These are phyloP conservation scores for Russula brevipes DNA, from an alignment of 768 basidiomycete species.

Conservation along the genomic window DNA sequence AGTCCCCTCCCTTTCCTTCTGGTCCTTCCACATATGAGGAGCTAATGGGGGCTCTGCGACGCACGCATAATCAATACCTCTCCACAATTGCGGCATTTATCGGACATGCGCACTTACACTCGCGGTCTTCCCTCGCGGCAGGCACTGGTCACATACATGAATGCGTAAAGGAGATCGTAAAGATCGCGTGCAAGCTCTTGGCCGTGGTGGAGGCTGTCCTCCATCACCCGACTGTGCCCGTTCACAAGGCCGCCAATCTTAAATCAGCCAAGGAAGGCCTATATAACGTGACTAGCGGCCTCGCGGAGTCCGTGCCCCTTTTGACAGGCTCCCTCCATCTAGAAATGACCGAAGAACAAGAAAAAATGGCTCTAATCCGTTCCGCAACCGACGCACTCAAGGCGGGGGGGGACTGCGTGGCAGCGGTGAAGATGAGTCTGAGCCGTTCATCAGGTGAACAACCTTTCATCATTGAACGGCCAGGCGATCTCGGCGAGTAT, in stretches of 20 bases:
- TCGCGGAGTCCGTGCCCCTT: constrained; percentile 80
- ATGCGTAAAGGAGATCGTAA: constrained; percentile 89
- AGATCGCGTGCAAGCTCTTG: constrained; percentile 86
- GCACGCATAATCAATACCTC: constrained; percentile 83
- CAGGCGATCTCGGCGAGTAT: constrained; percentile 43
- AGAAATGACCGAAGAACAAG: constrained; percentile 68
- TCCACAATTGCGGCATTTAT: constrained; percentile 97
- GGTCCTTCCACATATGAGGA: constrained; percentile 67
- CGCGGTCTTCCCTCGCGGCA: constrained; percentile 83
- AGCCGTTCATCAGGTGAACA: constrained; percentile 56
- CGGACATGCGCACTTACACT: constrained; percentile 92
- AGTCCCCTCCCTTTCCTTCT: constrained; percentile 55
- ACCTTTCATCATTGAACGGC: constrained; percentile 62
- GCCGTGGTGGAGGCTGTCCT: constrained; percentile 88
- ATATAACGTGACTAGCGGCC: constrained; percentile 76
- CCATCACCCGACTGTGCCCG: constrained; percentile 64
- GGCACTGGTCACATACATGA: constrained; percentile 93
- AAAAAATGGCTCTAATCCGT: constrained; percentile 69
- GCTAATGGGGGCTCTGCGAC: constrained; percentile 70
- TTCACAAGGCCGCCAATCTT: constrained; percentile 58
- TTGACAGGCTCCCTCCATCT: constrained; percentile 51
- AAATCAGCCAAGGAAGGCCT: constrained; percentile 70
- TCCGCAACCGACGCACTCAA: constrained; percentile 87
- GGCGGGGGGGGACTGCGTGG: constrained; percentile 86
- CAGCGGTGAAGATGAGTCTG: constrained; percentile 78